Percentiles rank a stretch among this genome's conserved stretches.
Evolutionary conservation across 768 basidiomycete genomes (phyloP).

Genomic region (Trametes coccinea): DNA sequence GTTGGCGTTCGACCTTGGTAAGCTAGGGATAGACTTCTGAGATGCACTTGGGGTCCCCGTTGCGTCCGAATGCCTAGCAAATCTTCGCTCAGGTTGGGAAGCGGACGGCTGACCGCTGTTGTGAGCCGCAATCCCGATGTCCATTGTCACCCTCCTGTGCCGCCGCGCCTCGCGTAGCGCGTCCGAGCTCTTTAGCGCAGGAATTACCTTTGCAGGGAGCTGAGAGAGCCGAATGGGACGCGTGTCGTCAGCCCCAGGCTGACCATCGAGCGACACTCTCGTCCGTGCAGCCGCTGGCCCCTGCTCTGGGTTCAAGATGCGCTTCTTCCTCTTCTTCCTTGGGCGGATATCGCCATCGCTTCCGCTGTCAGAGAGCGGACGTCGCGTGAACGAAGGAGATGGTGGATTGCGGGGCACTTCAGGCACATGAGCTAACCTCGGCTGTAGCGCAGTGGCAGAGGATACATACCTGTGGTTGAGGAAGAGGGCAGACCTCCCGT

Average conservation of each 20-base stretch:
- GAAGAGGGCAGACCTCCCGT: background rate
- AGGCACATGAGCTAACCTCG: background rate
- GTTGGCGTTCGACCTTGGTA: background rate
- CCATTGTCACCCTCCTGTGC: slow-evolving; percentile 2
- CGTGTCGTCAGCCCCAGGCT: background rate
- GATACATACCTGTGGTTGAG: background rate
- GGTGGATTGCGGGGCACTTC: background rate
- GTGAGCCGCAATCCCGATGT: background rate
- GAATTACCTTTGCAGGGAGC: background rate
- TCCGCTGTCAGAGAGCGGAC: background rate
- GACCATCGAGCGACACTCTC: background rate
- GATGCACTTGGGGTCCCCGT: background rate
- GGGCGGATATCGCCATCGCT: background rate
- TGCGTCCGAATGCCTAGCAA: background rate
- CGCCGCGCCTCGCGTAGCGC: background rate
- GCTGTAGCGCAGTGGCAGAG: too few relatives aligned
- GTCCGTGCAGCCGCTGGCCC: slow-evolving; percentile 1
- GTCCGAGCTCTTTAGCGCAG: background rate
- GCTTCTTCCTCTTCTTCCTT: slow-evolving; percentile 9
- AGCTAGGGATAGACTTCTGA: background rate
- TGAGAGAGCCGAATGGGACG: background rate
- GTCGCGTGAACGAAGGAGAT: background rate
- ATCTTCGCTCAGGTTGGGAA: background rate
- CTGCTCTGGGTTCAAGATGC: slow-evolving; percentile 5
- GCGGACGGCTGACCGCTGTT: background rate